Evolutionary conservation across 352 stramenopile genomes (phyloP).

Genomic region (Pythium rhizo-oryzae): DNA sequence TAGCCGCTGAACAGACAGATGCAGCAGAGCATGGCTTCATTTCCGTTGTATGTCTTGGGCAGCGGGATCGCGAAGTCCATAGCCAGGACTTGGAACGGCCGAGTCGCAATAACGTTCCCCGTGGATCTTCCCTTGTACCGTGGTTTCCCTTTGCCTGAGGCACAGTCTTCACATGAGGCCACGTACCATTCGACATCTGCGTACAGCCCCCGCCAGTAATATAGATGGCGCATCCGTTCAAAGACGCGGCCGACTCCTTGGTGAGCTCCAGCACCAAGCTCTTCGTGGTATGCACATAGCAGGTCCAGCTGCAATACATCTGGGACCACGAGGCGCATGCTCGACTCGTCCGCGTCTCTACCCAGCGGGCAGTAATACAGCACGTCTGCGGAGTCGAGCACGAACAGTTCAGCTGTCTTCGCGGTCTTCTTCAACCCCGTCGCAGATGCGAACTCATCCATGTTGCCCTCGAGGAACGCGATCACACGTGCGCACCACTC

Average conservation of each 20-base stretch:
- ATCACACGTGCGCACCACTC: constrained; percentile 1
- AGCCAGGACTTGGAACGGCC: constrained; percentile 6
- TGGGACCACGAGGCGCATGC: no score
- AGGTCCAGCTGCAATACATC: no score
- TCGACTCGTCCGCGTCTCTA: no score
- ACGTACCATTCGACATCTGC: constrained; percentile 5
- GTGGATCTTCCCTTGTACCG: background rate
- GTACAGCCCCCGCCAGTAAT: constrained; percentile 1
- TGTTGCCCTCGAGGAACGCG: background rate
- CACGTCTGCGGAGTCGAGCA: background rate
- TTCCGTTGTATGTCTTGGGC: background rate
- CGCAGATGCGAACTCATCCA: background rate
- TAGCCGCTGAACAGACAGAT: constrained; percentile 13
- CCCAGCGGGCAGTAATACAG: no score
- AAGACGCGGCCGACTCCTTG: constrained; percentile 5
- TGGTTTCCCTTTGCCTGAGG: constrained; percentile 18
- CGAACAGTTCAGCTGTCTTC: background rate
- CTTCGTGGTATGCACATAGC: no score
- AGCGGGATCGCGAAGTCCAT: constrained; percentile 19
- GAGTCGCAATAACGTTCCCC: constrained; percentile 7
- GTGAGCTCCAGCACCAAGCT: constrained; percentile 1
- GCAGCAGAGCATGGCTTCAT: constrained; percentile 10
- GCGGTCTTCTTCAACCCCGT: background rate
- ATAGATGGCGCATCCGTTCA: background rate
- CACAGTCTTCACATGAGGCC: constrained; percentile 9